These are phyloP conservation scores for Thermomyces lanuginosus DNA, from an alignment of 2,329 filamentous ascomycete genomes.

Conservation along the genomic window DNA sequence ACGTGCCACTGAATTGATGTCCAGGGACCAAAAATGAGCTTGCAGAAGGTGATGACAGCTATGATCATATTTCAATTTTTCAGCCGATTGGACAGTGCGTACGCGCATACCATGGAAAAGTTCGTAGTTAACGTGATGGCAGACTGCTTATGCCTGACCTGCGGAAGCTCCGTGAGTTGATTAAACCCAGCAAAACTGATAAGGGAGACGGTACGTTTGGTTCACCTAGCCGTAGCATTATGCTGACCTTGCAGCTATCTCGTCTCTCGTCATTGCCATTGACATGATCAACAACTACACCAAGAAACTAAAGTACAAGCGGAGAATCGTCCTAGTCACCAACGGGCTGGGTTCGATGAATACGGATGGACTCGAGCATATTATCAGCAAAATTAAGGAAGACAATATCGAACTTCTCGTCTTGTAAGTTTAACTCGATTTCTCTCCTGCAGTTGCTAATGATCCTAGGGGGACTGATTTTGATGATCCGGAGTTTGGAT, in stretches of 20 bases:
- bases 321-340: slow-evolving; percentile 71
- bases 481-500: slow-evolving; percentile 74
- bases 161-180: slow-evolving; percentile 42
- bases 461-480: slow-evolving; percentile 66
- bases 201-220: slow-evolving; percentile 50
- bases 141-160: slow-evolving; percentile 53
- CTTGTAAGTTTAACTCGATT: slow-evolving; percentile 40
- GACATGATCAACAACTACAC: slow-evolving; percentile 70
- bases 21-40: slow-evolving; percentile 52
- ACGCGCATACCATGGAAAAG: slow-evolving; percentile 5
- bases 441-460: slow-evolving; percentile 11
- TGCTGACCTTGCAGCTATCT: slow-evolving; percentile 40
- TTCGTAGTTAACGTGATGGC: slow-evolving; percentile 5
- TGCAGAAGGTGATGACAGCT: slow-evolving; percentile 50
- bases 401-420: slow-evolving; percentile 63
- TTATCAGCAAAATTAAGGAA: slow-evolving; percentile 57
- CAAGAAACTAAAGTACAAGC: slow-evolving; percentile 64
- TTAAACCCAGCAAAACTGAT: slow-evolving; percentile 52
- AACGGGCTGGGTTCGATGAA: slow-evolving; percentile 63
- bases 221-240: slow-evolving; percentile 1
- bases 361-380: slow-evolving; percentile 50
- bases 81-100: slow-evolving; percentile 47
- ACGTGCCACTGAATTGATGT: background rate
- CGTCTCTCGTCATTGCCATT: slow-evolving; percentile 69
- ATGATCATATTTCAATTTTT: slow-evolving; percentile 65